phyloP scores from a whole-genome alignment of 257 asterid genomes.

The Euphrasia confusa region DNA sequence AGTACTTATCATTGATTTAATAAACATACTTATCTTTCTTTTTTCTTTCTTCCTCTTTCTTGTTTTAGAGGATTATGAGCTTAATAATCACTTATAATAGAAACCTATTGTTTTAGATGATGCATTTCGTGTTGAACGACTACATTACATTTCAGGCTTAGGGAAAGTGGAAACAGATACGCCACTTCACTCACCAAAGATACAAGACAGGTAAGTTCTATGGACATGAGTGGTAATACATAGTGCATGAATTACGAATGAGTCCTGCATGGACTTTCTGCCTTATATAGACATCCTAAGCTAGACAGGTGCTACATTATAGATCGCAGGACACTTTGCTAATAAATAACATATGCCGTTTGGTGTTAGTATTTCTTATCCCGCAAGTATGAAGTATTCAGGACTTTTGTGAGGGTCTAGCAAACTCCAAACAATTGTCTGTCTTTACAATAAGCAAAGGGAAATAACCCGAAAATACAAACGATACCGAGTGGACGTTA shows the following conservation, averaged over 20 bases:
- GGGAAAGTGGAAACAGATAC: conserved; percentile 70
- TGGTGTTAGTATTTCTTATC: neutral
- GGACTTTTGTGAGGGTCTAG: neutral
- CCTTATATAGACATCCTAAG: conserved; percentile 7
- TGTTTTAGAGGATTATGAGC: neutral
- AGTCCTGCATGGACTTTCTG: conserved; percentile 7
- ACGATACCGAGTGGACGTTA: too few relatives aligned
- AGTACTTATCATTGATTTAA: neutral
- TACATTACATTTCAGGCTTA: conserved; percentile 49
- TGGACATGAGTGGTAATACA: conserved; percentile 14
- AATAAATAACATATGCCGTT: neutral
- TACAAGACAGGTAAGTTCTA: conserved; percentile 45
- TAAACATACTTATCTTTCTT: neutral
- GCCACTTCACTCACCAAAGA: conserved; percentile 71
- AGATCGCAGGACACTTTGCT: conserved; percentile 7
- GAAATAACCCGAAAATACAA: neutral
- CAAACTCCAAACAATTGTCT: neutral
- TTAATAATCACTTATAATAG: conserved; percentile 4
- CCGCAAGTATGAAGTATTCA: neutral
- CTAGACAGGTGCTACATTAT: too few relatives aligned
- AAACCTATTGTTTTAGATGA: conserved; percentile 16
- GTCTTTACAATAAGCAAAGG: neutral
- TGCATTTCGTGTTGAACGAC: neutral
- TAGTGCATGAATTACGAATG: conserved; percentile 16
- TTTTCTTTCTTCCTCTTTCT: neutral